These are phyloP conservation scores for Colletotrichum sp. DNA, from an alignment of 2,329 filamentous ascomycete species.

Conservation along the genomic window DNA sequence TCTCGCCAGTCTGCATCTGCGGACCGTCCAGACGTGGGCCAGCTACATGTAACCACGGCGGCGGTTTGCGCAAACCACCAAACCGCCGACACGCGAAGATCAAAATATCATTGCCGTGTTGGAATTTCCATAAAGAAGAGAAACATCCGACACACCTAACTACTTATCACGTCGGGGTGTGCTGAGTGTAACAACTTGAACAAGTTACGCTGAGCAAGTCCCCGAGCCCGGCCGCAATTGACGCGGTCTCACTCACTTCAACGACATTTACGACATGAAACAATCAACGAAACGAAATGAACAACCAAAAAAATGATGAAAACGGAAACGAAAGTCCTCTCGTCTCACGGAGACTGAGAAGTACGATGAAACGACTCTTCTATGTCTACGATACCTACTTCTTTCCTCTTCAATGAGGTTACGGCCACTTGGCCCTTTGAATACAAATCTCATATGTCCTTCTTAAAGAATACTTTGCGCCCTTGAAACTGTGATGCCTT, in stretches of 20 bases:
- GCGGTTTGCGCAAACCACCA: conserved; percentile 4
- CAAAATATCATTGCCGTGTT: background rate
- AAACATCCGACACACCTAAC: conserved; percentile 12
- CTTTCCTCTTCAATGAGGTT: conserved; percentile 10
- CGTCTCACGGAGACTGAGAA: background rate
- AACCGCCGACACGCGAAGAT: conserved; percentile 19
- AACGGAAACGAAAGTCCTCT: conserved; percentile 1
- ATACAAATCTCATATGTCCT: conserved; percentile 16
- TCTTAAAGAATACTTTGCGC: background rate
- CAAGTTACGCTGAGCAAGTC: background rate
- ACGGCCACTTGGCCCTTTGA: conserved; percentile 15
- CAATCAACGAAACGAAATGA: background rate
- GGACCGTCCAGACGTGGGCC: conserved; percentile 12
- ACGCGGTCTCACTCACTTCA: background rate
- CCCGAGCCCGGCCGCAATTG: background rate
- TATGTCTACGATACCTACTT: conserved; percentile 13
- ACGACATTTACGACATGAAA: background rate
- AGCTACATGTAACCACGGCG: conserved; percentile 16
- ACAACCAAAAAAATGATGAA: background rate
- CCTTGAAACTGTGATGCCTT: background rate
- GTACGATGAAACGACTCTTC: conserved; percentile 17
- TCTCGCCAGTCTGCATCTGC: conserved; percentile 17
- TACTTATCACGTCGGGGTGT: background rate
- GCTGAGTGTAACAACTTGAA: background rate
- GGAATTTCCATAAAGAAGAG: background rate